Evolutionary conservation across 495 filamentous ascomycete species (phyloP), one percentile per base, ranked within the genome.

Genomic region (Neurospora sublineolata): DNA sequence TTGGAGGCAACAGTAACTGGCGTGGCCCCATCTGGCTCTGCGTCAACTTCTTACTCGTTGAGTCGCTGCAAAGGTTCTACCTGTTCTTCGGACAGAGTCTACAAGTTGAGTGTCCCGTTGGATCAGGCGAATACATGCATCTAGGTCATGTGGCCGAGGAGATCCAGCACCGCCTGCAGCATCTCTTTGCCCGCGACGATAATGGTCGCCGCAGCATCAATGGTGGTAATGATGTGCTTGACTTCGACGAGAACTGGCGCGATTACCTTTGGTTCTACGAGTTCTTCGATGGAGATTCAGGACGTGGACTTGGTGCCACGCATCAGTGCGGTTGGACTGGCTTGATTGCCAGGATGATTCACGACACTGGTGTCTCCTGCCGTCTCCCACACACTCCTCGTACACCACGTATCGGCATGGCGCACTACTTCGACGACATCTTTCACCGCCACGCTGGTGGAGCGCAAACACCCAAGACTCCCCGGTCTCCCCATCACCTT

Each of bases 311-410:
- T 9, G 94, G 94, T 69, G 93, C 94, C 30, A 95, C 92, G 67
- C 95, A 98, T 80, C 94, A 98, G 79, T 97, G 93, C 73, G 94
- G 94, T 6, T 98, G 95, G 95, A 97, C 94, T n/a, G 95, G 94
- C 0, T 77, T 98, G 67, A 92, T 98, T 76, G 94, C 94, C 10
- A 94, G 96, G 77, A 89, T 98, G 88, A 97, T 98, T 69, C 94
- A 98, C 73, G 94, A 98, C 75, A 97, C 94, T 72, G 94, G 93
- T 67, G 85, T 97, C 74, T 96, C 88, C 77, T 98, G 94, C 81
- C 92, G 94, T 75, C 87, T 97, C 33, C 94, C 94, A 0, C 93
- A 97, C 78, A 98, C 94, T 0, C 94, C 94, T 5, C 91, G 93
- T 30, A 94, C 92, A 12, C 94, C 94, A 33, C 87, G 89, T 12